Evolutionary conservation across 2,329 filamentous ascomycete species (phyloP).

Genomic region (Ambrosiella beaveri): DNA sequence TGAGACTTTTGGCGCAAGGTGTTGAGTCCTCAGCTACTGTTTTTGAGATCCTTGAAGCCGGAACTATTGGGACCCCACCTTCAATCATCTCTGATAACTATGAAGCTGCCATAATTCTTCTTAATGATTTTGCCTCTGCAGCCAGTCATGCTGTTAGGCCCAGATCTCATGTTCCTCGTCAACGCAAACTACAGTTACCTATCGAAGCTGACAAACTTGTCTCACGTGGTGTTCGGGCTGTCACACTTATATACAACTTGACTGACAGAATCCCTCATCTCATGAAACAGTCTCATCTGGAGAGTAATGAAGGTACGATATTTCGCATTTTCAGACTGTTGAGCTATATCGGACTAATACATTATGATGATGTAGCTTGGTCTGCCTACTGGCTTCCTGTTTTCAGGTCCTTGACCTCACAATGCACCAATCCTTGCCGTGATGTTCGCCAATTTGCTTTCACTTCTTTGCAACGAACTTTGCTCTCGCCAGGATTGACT

Average conservation of each 20-base stretch:
- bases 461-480: slow-evolving; percentile 64
- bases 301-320: slow-evolving; percentile 56
- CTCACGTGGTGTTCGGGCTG: slow-evolving; percentile 56
- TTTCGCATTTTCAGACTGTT: neutral
- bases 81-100: slow-evolving; percentile 93
- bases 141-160: neutral
- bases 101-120: slow-evolving; percentile 63
- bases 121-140: slow-evolving; percentile 79
- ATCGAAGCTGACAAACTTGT: slow-evolving; percentile 5
- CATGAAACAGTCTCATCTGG: slow-evolving; percentile 85
- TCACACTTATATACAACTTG: slow-evolving; percentile 66
- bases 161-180: slow-evolving; percentile 5
- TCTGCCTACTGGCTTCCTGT: slow-evolving; percentile 95
- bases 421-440: slow-evolving; percentile 87
- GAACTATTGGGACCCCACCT: slow-evolving; percentile 55
- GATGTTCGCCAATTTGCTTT: slow-evolving; percentile 85
- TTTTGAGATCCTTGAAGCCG: slow-evolving; percentile 71
- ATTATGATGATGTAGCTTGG: slow-evolving; percentile 48
- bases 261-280: slow-evolving; percentile 67
- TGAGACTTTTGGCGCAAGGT: slow-evolving; percentile 55
- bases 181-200: neutral
- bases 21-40: slow-evolving; percentile 57
- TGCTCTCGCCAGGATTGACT: slow-evolving; percentile 70
- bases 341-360: neutral
- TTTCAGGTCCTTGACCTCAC: slow-evolving; percentile 69